Evolutionary conservation across 768 basidiomycete species (phyloP).

Genomic region (Rhodocollybia butyracea): DNA sequence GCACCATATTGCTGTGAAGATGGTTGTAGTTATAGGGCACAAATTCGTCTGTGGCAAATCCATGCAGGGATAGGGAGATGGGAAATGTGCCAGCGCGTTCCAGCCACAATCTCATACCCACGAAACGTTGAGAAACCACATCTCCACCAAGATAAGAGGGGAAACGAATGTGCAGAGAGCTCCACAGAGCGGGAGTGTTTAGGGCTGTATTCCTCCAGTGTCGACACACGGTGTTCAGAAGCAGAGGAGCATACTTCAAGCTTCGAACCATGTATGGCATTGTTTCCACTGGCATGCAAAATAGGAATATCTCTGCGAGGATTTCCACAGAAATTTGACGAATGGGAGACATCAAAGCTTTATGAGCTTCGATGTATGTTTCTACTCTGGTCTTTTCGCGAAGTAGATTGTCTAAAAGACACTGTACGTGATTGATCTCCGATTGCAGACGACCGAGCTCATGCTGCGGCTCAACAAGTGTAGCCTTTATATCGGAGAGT

Average conservation of each 20-base stretch:
- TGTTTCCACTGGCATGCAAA: conserved; percentile 17
- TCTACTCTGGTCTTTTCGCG: not conserved
- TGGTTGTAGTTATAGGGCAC: not conserved
- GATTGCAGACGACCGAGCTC: not conserved
- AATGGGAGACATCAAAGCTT: too few relatives aligned
- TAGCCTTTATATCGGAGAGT: not conserved
- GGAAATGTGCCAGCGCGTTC: not conserved
- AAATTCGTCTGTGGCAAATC: not conserved
- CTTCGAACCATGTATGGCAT: conserved; percentile 16
- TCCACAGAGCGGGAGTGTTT: conserved; percentile 24
- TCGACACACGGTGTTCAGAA: conserved; percentile 22
- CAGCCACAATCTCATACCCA: not conserved
- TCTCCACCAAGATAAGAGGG: not conserved
- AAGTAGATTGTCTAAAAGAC: not conserved
- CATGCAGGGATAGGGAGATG: not conserved
- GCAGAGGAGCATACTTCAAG: conserved; percentile 16
- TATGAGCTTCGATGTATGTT: conserved; percentile 16
- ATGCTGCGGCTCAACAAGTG: too few relatives aligned
- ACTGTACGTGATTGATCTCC: not conserved
- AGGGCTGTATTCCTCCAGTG: too few relatives aligned
- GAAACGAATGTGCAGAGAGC: conserved; percentile 12
- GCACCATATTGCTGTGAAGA: not conserved
- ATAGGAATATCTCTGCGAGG: conserved; percentile 22
- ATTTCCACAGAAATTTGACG: conserved; percentile 22
- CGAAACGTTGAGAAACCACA: not conserved